Evolutionary conservation across 2,329 filamentous ascomycete species (phyloP).

Genomic region (Botrytis porri): DNA sequence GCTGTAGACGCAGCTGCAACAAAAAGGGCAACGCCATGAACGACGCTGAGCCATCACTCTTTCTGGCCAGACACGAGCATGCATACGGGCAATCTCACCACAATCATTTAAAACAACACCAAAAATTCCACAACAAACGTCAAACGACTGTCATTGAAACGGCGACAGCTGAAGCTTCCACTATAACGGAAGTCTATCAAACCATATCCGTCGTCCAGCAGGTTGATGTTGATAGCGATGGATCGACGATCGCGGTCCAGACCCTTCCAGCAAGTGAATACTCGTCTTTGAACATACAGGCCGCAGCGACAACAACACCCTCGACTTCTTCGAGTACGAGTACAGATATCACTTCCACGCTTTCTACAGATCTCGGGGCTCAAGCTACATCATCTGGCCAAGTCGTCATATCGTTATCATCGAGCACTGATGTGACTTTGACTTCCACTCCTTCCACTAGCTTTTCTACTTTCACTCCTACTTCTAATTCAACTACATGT

Average conservation of each 20-base stretch:
- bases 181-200: conserved; percentile 32
- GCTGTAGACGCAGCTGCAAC: conserved; percentile 37
- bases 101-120: conserved; percentile 30
- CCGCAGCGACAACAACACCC: conserved; percentile 23
- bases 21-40: conserved; percentile 31
- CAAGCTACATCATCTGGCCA: conserved; percentile 19
- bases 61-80: conserved; percentile 36
- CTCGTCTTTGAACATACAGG: conserved; percentile 6
- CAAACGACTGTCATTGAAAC: conserved; percentile 19
- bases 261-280: conserved; percentile 23
- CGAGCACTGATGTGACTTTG: conserved; percentile 26
- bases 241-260: conserved; percentile 30
- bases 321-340: conserved; percentile 10
- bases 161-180: conserved; percentile 19
- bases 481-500: conserved; percentile 37
- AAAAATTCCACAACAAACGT: conserved; percentile 27
- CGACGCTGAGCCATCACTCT: conserved; percentile 37
- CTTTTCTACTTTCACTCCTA: conserved; percentile 33
- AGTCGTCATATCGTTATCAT: conserved; percentile 28
- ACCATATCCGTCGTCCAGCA: conserved; percentile 37
- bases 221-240: conserved; percentile 35
- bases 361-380: conserved; percentile 12
- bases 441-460: conserved; percentile 33
- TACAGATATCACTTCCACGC: background rate
- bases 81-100: conserved; percentile 35